Conservation (phyloP, 331 rosid species). For the Ulmus americana region DNA sequence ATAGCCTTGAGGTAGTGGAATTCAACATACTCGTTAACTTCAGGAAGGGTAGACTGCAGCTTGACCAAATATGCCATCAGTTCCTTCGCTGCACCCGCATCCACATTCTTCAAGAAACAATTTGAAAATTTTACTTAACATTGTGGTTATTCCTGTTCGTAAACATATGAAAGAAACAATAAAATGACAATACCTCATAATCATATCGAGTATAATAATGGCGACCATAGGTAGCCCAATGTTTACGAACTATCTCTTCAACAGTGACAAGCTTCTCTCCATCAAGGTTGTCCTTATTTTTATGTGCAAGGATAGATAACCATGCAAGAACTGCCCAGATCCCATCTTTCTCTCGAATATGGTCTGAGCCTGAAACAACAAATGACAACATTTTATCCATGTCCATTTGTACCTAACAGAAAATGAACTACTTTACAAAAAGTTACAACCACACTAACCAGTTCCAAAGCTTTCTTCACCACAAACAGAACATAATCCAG, state of each 20-base stretch:
- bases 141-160: constrained; percentile 7
- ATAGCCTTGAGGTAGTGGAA: background rate
- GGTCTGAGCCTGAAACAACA: constrained; percentile 74
- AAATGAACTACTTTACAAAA: background rate
- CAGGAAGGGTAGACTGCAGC: constrained; percentile 75
- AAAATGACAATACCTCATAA: constrained; percentile 54
- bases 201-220: constrained; percentile 96
- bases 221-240: constrained; percentile 91
- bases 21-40: constrained; percentile 68
- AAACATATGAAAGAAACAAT: constrained; percentile 11
- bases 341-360: constrained; percentile 97
- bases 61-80: constrained; percentile 88
- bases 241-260: constrained; percentile 92
- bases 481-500: constrained; percentile 83
- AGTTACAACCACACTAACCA: constrained; percentile 44
- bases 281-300: constrained; percentile 72
- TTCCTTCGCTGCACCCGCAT: constrained; percentile 87
- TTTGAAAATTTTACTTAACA: constrained; percentile 22
- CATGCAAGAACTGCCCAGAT: constrained; percentile 99
- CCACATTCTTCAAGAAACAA: constrained; percentile 67
- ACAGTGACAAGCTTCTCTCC: constrained; percentile 78
- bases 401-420: background rate
- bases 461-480: constrained; percentile 99
- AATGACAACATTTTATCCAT: background rate
- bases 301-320: constrained; percentile 76